Evolutionary conservation across 257 asterid species (phyloP).

Genomic region (Solanum chiquidenum): DNA sequence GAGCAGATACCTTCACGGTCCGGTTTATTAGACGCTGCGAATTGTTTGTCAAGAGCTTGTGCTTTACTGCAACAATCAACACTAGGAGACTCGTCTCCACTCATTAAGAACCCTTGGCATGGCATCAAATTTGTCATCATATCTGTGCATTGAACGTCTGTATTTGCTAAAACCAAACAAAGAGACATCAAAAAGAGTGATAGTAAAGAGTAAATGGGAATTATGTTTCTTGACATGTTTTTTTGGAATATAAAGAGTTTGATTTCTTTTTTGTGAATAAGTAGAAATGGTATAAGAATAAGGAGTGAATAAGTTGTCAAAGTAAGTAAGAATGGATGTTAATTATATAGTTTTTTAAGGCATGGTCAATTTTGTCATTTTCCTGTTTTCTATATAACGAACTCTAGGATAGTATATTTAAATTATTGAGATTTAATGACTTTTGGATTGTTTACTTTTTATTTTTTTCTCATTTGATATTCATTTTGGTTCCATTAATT

Average conservation of each 20-base stretch:
- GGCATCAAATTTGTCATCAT: slow-evolving; percentile 21
- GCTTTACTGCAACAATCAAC: slow-evolving; percentile 13
- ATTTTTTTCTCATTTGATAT: background rate
- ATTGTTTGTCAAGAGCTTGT: slow-evolving; percentile 13
- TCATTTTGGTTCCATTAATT: too few relatives aligned
- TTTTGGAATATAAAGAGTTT: background rate
- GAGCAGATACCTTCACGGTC: slow-evolving; percentile 21
- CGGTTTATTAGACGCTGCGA: slow-evolving; percentile 2
- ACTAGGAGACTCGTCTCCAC: slow-evolving; percentile 18
- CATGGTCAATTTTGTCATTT: background rate
- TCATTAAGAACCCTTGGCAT: slow-evolving; percentile 21
- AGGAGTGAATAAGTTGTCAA: background rate
- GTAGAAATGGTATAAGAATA: background rate
- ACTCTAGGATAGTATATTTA: background rate
- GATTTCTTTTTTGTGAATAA: background rate
- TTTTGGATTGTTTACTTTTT: background rate
- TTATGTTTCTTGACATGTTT: background rate
- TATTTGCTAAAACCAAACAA: background rate
- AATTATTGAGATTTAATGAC: background rate
- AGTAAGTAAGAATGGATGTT: background rate
- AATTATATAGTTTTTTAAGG: background rate
- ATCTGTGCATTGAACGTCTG: slow-evolving; percentile 17
- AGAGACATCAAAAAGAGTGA: background rate
- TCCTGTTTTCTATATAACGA: background rate
- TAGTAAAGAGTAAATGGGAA: background rate